Evolutionary conservation across 164 flowering plant genomes (phyloP).

Genomic region (Chimonanthus praecox): DNA sequence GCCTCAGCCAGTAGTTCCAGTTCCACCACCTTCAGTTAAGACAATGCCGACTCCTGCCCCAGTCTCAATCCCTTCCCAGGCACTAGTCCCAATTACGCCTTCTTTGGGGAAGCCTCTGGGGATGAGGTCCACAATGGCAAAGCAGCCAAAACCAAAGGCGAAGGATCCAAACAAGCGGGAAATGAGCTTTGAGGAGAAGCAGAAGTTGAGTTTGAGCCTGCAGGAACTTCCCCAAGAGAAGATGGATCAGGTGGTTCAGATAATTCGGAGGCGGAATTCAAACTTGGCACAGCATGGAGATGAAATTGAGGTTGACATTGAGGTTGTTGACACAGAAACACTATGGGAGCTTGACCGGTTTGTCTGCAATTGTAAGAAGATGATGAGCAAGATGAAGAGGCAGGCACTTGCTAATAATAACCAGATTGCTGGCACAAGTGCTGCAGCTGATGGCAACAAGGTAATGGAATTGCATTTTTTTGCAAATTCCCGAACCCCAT

Average conservation of each 20-base stretch:
- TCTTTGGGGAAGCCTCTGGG: slow-evolving; percentile 15
- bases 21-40: background rate
- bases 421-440: slow-evolving; percentile 10
- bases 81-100: background rate
- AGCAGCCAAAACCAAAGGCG: slow-evolving; percentile 35
- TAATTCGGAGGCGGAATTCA: slow-evolving; percentile 49
- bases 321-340: slow-evolving; percentile 62
- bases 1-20: background rate
- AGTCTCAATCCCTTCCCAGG: background rate
- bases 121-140: slow-evolving; percentile 10
- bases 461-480: slow-evolving; percentile 17
- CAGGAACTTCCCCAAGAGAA: slow-evolving; percentile 45
- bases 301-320: slow-evolving; percentile 82
- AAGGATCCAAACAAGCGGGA: slow-evolving; percentile 31
- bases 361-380: slow-evolving; percentile 55
- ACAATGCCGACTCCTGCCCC: background rate
- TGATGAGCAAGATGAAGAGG: slow-evolving; percentile 55
- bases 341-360: slow-evolving; percentile 84
- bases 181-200: slow-evolving; percentile 44
- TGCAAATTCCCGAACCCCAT: slow-evolving; percentile 1
- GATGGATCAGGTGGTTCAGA: slow-evolving; percentile 56
- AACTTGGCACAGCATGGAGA: slow-evolving; percentile 48
- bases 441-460: slow-evolving; percentile 21
- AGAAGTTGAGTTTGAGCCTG: slow-evolving; percentile 23
- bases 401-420: slow-evolving; percentile 34